Conservation (phyloP, 192 early-diverging fungal genomes). For the Dissophora ornata region DNA sequence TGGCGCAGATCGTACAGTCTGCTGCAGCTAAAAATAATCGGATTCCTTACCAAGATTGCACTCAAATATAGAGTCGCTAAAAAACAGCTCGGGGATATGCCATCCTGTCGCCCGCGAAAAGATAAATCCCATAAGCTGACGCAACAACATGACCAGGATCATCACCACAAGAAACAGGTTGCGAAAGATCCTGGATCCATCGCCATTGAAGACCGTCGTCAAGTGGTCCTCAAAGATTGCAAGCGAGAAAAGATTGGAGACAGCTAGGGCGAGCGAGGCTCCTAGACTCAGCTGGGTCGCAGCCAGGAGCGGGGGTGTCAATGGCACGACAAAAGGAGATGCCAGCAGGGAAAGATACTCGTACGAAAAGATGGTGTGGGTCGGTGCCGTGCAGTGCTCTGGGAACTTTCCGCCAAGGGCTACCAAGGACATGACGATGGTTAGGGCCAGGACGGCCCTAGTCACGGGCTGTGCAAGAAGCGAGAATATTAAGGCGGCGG, state of each 20-base stretch:
- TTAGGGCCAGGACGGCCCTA: constrained; percentile 22
- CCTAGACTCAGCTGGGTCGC: constrained; percentile 14
- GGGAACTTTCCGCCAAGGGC: constrained; percentile 43
- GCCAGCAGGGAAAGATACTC: constrained; percentile 33
- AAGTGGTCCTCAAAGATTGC: constrained; percentile 66
- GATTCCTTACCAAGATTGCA: constrained; percentile 64
- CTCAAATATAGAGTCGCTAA: constrained; percentile 64
- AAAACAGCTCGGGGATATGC: constrained; percentile 61
- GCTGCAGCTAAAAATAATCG: no score
- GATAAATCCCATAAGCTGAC: constrained; percentile 56
- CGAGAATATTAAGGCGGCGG: constrained; percentile 1
- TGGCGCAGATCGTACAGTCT: no score
- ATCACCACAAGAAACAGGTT: constrained; percentile 52
- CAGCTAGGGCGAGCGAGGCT: constrained; percentile 38
- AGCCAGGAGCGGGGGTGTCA: constrained; percentile 33
- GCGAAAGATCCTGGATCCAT: constrained; percentile 46
- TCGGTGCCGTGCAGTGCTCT: constrained; percentile 37
- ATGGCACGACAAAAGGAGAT: constrained; percentile 42
- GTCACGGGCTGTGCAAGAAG: constrained; percentile 36
- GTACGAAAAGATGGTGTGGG: constrained; percentile 16
- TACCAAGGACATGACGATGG: constrained; percentile 32
- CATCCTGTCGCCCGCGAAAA: constrained; percentile 66
- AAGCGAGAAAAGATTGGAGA: constrained; percentile 61
- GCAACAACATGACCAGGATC: constrained; percentile 34
- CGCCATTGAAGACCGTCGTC: constrained; percentile 55